A percentile compares a stretch with the other conserved stretches of the same genome.
Conservation (phyloP, 2,329 filamentous ascomycete species). For the Trichothecium roseum region DNA sequence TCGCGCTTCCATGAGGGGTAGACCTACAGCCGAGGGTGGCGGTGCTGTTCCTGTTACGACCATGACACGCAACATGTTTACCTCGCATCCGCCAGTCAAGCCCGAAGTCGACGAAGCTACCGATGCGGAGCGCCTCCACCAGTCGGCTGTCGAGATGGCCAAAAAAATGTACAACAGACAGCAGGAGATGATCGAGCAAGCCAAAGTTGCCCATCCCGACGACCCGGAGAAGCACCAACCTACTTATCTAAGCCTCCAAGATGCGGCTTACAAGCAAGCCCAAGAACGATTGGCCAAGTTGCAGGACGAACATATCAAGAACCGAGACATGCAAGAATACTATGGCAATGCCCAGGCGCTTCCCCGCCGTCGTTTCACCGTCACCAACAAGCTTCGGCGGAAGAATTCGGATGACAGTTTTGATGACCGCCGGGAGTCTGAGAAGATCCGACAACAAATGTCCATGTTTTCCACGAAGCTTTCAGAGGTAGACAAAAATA, state of each 20-base stretch:
- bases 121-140: conserved; percentile 61
- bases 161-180: conserved; percentile 72
- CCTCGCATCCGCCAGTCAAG: conserved; percentile 60
- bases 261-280: conserved; percentile 77
- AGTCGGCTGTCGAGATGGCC: conserved; percentile 83
- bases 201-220: conserved; percentile 29
- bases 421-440: conserved; percentile 58
- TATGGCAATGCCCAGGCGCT: conserved; percentile 48
- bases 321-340: conserved; percentile 60
- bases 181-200: conserved; percentile 47
- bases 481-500: conserved; percentile 59
- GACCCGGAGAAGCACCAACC: conserved; percentile 28
- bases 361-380: conserved; percentile 32
- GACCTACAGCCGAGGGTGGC: conserved; percentile 42
- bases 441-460: conserved; percentile 70
- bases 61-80: conserved; percentile 67
- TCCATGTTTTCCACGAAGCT: conserved; percentile 60
- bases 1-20: conserved; percentile 33
- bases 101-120: conserved; percentile 65
- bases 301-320: conserved; percentile 56
- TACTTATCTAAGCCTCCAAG: conserved; percentile 60
- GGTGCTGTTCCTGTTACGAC: conserved; percentile 60
- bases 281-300: conserved; percentile 75
- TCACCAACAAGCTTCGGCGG: conserved; percentile 46
- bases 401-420: conserved; percentile 49